These are phyloP conservation scores for grape (Vitis vinifera) DNA, from an alignment of 164 flowering plant species.

Conservation along the genomic window ASM3070453v1 NC_081812.1:4691001-4691500, in stretches of 20 bases:
- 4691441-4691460: too few species aligned
- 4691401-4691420: too few species aligned
- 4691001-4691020: background rate
- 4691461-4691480: too few species aligned
- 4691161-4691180: slow-evolving; percentile 98
- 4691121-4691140: slow-evolving; percentile 84
- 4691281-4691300: too few species aligned
- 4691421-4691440: too few species aligned
- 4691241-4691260: slow-evolving; percentile 20
- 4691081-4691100: background rate
- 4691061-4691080: background rate
- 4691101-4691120: slow-evolving; percentile 93
- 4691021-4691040: background rate
- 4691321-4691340: too few species aligned
- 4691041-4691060: background rate
- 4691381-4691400: too few species aligned
- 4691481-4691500: too few species aligned
- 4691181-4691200: slow-evolving; percentile 94
- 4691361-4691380: too few species aligned
- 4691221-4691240: slow-evolving; percentile 52
- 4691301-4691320: too few species aligned
- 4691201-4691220: slow-evolving; percentile 55
- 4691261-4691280: too few species aligned
- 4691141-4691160: slow-evolving; percentile 98
- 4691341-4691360: too few species aligned